Conservation (phyloP, 805 yeast species). For the Ogataea ganodermae region DNA sequence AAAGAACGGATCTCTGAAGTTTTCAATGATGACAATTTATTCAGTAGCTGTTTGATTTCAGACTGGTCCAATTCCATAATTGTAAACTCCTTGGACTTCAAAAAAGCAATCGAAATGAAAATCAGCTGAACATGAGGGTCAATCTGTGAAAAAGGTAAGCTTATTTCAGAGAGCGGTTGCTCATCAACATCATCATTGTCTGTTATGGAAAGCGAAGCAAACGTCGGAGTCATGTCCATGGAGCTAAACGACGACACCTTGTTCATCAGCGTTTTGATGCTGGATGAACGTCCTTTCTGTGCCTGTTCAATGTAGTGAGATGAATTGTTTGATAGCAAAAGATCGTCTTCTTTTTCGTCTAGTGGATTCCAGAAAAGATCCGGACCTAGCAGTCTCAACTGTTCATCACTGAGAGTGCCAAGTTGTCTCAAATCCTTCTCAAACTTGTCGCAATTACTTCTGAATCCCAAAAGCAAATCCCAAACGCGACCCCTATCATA, state of each 20-base stretch:
- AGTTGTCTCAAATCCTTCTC: slow-evolving; percentile 30
- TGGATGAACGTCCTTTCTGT: slow-evolving; percentile 31
- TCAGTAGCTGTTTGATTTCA: slow-evolving; percentile 79
- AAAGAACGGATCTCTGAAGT: slow-evolving; percentile 32
- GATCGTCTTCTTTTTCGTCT: slow-evolving; percentile 25
- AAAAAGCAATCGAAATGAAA: slow-evolving; percentile 73
- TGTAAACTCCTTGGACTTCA: slow-evolving; percentile 76
- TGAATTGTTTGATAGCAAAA: neutral
- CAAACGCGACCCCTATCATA: slow-evolving; percentile 84
- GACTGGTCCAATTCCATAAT: slow-evolving; percentile 86
- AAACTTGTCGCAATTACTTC: slow-evolving; percentile 39
- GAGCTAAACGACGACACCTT: slow-evolving; percentile 26
- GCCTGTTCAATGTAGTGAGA: slow-evolving; percentile 5
- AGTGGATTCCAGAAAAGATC: slow-evolving; percentile 62
- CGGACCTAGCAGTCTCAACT: slow-evolving; percentile 46
- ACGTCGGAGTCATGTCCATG: slow-evolving; percentile 32
- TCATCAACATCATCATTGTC: slow-evolving; percentile 29
- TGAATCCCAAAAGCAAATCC: slow-evolving; percentile 85
- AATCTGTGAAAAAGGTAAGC: slow-evolving; percentile 56
- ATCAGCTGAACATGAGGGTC: slow-evolving; percentile 78
- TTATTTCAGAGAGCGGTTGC: slow-evolving; percentile 13
- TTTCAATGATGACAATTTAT: slow-evolving; percentile 51
- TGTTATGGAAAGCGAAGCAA: slow-evolving; percentile 22
- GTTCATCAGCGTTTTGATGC: slow-evolving; percentile 33
- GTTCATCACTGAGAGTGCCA: slow-evolving; percentile 23